phyloP scores from a whole-genome alignment of 2,329 filamentous ascomycete genomes.

The Ophiosphaerella korrae region DNA sequence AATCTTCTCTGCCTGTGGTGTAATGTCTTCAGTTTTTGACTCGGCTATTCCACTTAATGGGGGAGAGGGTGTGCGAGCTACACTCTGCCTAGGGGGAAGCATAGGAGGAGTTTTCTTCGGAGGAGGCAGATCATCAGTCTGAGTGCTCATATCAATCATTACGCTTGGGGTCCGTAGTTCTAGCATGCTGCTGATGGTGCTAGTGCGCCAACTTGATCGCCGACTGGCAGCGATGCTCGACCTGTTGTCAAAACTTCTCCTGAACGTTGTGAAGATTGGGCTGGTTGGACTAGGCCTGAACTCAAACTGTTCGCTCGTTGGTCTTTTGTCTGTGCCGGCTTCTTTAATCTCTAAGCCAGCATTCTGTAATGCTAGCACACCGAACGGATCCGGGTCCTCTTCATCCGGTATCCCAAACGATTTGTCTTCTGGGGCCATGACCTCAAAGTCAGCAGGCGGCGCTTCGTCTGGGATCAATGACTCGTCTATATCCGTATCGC shows the following conservation, averaged over 20 bases:
- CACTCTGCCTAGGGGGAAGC: constrained; percentile 29
- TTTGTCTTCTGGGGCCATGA: constrained; percentile 53
- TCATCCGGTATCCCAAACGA: constrained; percentile 78
- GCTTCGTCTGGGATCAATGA: constrained; percentile 70
- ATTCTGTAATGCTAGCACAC: constrained; percentile 86
- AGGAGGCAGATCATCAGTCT: constrained; percentile 25
- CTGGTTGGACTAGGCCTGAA: constrained; percentile 78
- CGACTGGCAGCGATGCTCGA: constrained; percentile 60
- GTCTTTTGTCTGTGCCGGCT: constrained; percentile 77
- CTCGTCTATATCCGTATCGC: constrained; percentile 75
- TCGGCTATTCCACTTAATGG: constrained; percentile 46
- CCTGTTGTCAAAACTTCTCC: constrained; percentile 76
- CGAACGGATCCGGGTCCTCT: constrained; percentile 90
- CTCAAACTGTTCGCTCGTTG: constrained; percentile 80
- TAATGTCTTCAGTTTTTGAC: constrained; percentile 25
- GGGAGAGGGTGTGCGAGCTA: constrained; percentile 26
- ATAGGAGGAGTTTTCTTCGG: constrained; percentile 26
- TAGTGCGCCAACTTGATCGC: constrained; percentile 72
- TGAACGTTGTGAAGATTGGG: constrained; percentile 66
- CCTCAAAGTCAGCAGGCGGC: constrained; percentile 75
- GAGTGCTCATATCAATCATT: constrained; percentile 50
- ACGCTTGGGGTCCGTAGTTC: constrained; percentile 66
- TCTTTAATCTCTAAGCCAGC: constrained; percentile 88
- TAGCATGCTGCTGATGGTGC: constrained; percentile 67
- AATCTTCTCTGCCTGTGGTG: constrained; percentile 12